phyloP scores from a whole-genome alignment of 495 filamentous ascomycete genomes.

The Neurospora cerealis region DNA sequence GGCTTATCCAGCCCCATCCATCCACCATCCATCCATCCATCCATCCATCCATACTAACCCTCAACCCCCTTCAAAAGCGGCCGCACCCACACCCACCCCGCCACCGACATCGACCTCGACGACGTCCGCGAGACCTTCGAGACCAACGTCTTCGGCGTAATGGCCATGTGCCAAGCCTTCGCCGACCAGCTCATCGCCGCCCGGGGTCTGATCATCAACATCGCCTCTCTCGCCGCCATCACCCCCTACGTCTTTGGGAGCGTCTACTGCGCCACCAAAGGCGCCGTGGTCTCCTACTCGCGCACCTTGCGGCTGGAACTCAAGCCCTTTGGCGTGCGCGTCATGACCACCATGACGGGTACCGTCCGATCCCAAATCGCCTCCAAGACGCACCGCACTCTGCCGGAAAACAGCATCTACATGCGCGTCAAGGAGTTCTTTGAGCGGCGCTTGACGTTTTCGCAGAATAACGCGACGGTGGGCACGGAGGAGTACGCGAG shows the following conservation, averaged over 20 bases:
- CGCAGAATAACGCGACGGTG: conserved; percentile 32
- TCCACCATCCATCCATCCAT: not conserved
- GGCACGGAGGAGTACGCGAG: conserved; percentile 29
- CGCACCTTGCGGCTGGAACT: conserved; percentile 45
- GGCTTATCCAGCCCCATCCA: not conserved
- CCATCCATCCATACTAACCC: not conserved
- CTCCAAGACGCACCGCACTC: conserved; percentile 22
- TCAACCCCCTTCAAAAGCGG: conserved; percentile 26
- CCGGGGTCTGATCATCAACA: conserved; percentile 47
- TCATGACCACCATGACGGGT: conserved; percentile 42
- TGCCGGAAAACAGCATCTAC: conserved; percentile 35
- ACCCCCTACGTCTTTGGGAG: conserved; percentile 38
- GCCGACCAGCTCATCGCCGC: conserved; percentile 40
- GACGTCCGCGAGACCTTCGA: conserved; percentile 48
- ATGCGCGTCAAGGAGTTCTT: conserved; percentile 28
- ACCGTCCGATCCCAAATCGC: conserved; percentile 39
- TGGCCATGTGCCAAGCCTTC: conserved; percentile 47
- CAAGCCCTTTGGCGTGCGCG: conserved; percentile 43
- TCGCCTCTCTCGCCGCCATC: conserved; percentile 38
- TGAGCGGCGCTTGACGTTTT: conserved; percentile 33
- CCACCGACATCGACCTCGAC: conserved; percentile 40
- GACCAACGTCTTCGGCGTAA: conserved; percentile 51
- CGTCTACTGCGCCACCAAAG: conserved; percentile 45
- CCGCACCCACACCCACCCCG: conserved; percentile 39
- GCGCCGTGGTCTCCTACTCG: conserved; percentile 38